Percentiles rank a stretch among this genome's conserved stretches.
phyloP scores from a whole-genome alignment of 2,329 filamentous ascomycete species.

The Claviceps sp. region DNA sequence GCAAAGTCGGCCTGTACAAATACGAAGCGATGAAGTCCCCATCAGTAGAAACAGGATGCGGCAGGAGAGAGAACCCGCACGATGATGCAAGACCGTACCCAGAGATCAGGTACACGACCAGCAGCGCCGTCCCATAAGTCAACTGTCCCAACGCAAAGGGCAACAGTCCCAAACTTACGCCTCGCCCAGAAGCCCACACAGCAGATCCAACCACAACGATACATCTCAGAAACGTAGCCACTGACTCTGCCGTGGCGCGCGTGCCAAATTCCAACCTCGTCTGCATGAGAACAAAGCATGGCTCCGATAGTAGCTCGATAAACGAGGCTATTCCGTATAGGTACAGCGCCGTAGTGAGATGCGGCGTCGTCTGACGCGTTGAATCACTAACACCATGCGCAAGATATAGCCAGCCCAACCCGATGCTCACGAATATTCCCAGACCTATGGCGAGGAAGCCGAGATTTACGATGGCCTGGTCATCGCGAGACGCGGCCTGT shows the following conservation, averaged over 20 bases:
- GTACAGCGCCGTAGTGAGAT: slow-evolving; percentile 40
- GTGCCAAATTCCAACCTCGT: slow-evolving; percentile 67
- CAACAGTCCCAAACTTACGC: slow-evolving; percentile 54
- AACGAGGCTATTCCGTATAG: slow-evolving; percentile 44
- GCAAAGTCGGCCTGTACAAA: slow-evolving; percentile 58
- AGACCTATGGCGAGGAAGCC: slow-evolving; percentile 66
- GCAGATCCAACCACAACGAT: slow-evolving; percentile 58
- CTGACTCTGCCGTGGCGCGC: slow-evolving; percentile 70
- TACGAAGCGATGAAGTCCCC: slow-evolving; percentile 38
- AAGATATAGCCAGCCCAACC: slow-evolving; percentile 57
- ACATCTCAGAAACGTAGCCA: slow-evolving; percentile 67
- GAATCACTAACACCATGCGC: slow-evolving; percentile 32
- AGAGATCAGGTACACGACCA: slow-evolving; percentile 55
- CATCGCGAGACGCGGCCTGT: slow-evolving; percentile 19
- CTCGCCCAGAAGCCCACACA: slow-evolving; percentile 39
- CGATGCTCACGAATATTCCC: slow-evolving; percentile 49
- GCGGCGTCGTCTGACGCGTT: slow-evolving; percentile 47
- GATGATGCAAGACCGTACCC: slow-evolving; percentile 41
- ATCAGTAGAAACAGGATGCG: slow-evolving; percentile 21
- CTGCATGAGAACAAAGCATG: slow-evolving; percentile 79
- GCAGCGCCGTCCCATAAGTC: slow-evolving; percentile 55
- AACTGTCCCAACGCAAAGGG: slow-evolving; percentile 85
- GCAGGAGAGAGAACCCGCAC: slow-evolving; percentile 57
- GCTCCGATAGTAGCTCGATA: slow-evolving; percentile 73
- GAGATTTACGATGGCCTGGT: slow-evolving; percentile 76